Evolutionary conservation across 495 filamentous ascomycete genomes (phyloP).

Genomic region (Hypoxylon fragiforme): DNA sequence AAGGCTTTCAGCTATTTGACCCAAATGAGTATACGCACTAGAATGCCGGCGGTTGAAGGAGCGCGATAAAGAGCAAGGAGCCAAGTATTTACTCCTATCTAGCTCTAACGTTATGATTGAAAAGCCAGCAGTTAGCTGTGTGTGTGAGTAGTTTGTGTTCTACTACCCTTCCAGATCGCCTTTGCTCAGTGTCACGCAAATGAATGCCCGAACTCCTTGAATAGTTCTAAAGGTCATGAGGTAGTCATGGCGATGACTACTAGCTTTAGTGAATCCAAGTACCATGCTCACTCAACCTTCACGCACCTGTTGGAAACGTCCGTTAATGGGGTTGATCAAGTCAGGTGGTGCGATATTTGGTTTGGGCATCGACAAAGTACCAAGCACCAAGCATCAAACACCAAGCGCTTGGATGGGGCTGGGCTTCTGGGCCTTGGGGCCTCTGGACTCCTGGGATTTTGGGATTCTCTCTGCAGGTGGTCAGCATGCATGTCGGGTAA

Average conservation of each 20-base stretch:
- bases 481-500: slow-evolving; percentile 35
- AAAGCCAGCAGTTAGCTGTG: too few species aligned
- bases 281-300: neutral
- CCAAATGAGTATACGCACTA: neutral
- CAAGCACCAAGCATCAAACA: too few species aligned
- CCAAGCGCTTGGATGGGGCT: too few species aligned
- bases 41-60: neutral
- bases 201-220: too few species aligned
- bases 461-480: slow-evolving; percentile 16
- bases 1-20: neutral
- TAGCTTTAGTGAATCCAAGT: neutral
- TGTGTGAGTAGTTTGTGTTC: too few species aligned
- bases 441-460: slow-evolving; percentile 10
- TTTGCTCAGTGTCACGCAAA: too few species aligned
- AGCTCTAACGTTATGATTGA: too few species aligned
- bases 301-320: neutral
- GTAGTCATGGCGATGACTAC: neutral
- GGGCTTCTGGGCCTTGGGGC: too few species aligned
- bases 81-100: neutral
- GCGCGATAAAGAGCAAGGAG: neutral
- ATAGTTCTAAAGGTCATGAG: too few species aligned
- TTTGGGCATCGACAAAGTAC: slow-evolving; percentile 36
- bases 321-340: neutral
- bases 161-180: too few species aligned
- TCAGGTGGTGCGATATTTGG: slow-evolving; percentile 7